Conservation (phyloP, 2,329 filamentous ascomycete genomes). For the Apiospora phragmitis region DNA sequence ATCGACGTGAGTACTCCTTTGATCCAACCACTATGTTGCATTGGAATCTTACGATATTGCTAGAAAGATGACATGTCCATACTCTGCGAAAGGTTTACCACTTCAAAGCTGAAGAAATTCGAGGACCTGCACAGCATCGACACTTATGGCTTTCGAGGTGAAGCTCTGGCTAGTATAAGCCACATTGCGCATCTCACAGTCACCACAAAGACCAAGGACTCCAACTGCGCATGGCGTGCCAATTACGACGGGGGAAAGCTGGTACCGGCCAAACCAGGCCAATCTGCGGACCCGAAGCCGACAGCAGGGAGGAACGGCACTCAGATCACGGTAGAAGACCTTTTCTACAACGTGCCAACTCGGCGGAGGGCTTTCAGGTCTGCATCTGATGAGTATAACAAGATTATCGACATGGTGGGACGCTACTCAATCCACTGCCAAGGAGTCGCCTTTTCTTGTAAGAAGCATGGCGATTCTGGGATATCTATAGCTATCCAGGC, state of each 20-base stretch:
- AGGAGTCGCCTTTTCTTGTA: conserved; percentile 93
- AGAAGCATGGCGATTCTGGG: conserved; percentile 88
- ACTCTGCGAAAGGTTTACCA: conserved; percentile 93
- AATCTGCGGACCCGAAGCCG: conserved; percentile 81
- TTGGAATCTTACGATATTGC: background rate
- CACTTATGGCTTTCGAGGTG: conserved; percentile 97
- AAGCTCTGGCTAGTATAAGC: conserved; percentile 95
- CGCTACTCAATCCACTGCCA: conserved; percentile 90
- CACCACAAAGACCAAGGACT: conserved; percentile 89
- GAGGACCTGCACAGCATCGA: conserved; percentile 88
- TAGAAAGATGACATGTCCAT: conserved; percentile 90
- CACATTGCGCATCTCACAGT: conserved; percentile 96
- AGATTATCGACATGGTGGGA: conserved; percentile 93
- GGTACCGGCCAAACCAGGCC: conserved; percentile 81
- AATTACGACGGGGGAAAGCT: conserved; percentile 84
- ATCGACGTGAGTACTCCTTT: conserved; percentile 71
- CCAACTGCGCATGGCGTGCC: conserved; percentile 86
- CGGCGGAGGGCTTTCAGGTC: conserved; percentile 88
- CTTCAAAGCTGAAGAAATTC: conserved; percentile 90
- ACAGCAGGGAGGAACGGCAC: conserved; percentile 87
- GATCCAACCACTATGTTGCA: background rate
- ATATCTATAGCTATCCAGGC: conserved; percentile 79
- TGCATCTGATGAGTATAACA: conserved; percentile 91
- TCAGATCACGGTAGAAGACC: conserved; percentile 92
- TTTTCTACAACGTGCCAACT: conserved; percentile 95